phyloP scores from a whole-genome alignment of 1,284 basidiomycete species.

The Golubevia sp. region DNA sequence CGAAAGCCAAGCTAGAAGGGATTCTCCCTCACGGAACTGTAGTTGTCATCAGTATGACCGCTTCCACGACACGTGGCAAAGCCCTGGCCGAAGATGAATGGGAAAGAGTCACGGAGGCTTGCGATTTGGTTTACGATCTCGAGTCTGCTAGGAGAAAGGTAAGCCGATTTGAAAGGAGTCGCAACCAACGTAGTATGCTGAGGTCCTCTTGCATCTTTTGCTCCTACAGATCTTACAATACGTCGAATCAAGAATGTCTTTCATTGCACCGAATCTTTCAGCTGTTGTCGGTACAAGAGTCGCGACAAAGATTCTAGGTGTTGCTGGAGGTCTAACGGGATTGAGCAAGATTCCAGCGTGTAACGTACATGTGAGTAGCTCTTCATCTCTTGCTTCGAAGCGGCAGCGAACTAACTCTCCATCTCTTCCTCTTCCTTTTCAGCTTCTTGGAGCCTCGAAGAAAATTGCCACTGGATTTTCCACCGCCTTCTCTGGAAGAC shows the following conservation, averaged over 20 bases:
- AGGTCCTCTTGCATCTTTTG: too few relatives aligned
- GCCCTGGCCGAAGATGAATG: slow-evolving; percentile 75
- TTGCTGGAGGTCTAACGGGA: slow-evolving; percentile 88
- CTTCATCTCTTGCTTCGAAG: neutral
- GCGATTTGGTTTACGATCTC: slow-evolving; percentile 82
- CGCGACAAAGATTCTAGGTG: slow-evolving; percentile 95
- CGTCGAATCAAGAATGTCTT: slow-evolving; percentile 97
- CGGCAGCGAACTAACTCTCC: slow-evolving; percentile 3
- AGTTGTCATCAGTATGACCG: slow-evolving; percentile 94
- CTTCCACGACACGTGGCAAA: slow-evolving; percentile 79
- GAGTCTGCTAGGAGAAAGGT: slow-evolving; percentile 86
- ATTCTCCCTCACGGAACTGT: slow-evolving; percentile 88
- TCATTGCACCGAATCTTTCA: slow-evolving; percentile 95
- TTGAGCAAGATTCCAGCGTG: slow-evolving; percentile 93
- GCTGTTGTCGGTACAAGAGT: slow-evolving; percentile 97
- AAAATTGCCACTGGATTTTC: slow-evolving; percentile 88
- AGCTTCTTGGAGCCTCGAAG: slow-evolving; percentile 91
- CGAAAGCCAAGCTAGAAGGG: slow-evolving; percentile 77
- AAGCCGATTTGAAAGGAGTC: too few relatives aligned
- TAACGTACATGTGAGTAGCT: slow-evolving; percentile 80
- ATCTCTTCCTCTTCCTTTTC: slow-evolving; percentile 5
- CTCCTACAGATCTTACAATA: slow-evolving; percentile 99
- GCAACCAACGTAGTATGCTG: neutral
- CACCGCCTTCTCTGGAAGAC: slow-evolving; percentile 73
- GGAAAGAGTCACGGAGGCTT: slow-evolving; percentile 80